A percentile compares a stretch with the other conserved stretches of the same genome.
These are phyloP conservation scores for Mangifera indica DNA, from an alignment of 345 rosid species.

Conservation along the genomic window DNA sequence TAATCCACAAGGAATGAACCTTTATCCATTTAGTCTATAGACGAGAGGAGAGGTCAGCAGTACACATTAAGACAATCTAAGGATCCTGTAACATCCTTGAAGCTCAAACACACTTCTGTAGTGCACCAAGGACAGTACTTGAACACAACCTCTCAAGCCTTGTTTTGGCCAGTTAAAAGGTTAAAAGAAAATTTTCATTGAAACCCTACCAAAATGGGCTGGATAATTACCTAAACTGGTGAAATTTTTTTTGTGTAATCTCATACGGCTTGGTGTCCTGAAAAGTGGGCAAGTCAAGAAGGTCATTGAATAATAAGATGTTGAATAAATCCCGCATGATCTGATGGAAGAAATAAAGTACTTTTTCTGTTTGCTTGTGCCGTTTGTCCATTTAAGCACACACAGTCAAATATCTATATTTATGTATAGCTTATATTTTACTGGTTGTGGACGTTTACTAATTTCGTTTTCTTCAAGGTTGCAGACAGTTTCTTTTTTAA, in stretches of 20 bases:
- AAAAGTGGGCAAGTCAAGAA: neutral
- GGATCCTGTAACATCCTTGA: neutral
- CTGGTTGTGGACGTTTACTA: conserved; percentile 1
- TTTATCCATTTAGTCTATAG: neutral
- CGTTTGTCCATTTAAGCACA: neutral
- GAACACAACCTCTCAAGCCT: neutral
- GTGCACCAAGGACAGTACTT: neutral
- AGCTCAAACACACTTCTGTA: neutral
- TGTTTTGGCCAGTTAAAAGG: neutral
- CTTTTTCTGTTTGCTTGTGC: neutral
- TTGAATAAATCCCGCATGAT: neutral
- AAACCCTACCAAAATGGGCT: neutral
- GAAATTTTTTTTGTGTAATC: neutral
- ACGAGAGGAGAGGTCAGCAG: no score
- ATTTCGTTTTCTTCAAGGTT: conserved; percentile 24
- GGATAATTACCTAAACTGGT: neutral
- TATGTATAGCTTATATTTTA: no score
- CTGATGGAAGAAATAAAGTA: no score
- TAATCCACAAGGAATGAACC: neutral
- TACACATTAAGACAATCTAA: neutral
- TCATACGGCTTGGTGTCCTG: neutral
- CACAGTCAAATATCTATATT: neutral
- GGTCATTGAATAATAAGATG: neutral
- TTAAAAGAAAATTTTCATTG: neutral
- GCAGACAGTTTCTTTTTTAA: conserved; percentile 98